phyloP scores from a whole-genome alignment of 345 rosid genomes.

The Populus deltoides region DNA sequence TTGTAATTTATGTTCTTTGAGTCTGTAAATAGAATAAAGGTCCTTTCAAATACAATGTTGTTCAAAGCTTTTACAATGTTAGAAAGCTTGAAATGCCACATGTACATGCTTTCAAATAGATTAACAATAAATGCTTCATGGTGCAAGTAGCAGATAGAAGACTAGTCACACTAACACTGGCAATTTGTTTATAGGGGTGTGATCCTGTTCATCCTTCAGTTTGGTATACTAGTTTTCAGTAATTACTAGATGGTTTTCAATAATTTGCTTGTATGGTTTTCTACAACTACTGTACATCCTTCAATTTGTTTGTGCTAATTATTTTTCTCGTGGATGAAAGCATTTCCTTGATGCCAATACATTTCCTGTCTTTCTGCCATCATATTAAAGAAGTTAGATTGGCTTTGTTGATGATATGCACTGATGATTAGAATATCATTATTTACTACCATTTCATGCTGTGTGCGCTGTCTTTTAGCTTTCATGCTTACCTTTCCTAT shows the following conservation, averaged over 20 bases:
- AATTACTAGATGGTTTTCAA: neutral
- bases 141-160: neutral
- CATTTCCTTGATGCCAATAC: neutral
- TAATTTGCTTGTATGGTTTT: neutral
- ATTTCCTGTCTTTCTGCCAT: neutral
- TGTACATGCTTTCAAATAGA: neutral
- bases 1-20: neutral
- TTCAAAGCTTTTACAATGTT: neutral
- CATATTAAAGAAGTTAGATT: neutral
- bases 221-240: neutral
- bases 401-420: neutral
- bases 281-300: neutral
- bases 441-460: neutral
- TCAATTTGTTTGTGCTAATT: neutral
- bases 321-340: neutral
- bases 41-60: neutral
- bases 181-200: neutral
- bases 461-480: neutral
- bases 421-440: neutral
- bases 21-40: neutral
- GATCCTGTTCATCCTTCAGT: neutral
- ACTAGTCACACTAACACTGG: neutral
- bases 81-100: neutral
- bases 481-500: neutral
- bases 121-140: neutral